These are phyloP conservation scores for Acanthamoeba triangularis DNA, from an alignment of 208 protist species.

Conservation along the genomic window DNA sequence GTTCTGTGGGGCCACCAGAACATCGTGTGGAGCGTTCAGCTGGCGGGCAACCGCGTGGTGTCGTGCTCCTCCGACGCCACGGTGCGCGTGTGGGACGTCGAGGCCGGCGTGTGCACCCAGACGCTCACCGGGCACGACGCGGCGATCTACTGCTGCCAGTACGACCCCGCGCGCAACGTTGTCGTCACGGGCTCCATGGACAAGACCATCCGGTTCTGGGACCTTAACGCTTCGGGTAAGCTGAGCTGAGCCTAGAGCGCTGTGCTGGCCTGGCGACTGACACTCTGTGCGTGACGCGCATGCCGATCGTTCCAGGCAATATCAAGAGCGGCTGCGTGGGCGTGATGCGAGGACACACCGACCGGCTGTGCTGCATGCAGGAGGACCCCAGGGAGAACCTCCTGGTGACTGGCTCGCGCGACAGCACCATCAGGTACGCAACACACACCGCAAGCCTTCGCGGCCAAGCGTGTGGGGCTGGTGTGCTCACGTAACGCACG, in stretches of 20 bases:
- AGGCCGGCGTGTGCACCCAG: conserved; percentile 93
- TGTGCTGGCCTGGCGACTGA: background rate
- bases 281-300: background rate
- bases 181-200: conserved; percentile 36
- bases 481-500: no score
- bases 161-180: conserved; percentile 1
- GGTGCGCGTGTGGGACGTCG: conserved; percentile 96
- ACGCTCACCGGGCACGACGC: conserved; percentile 95
- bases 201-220: conserved; percentile 17
- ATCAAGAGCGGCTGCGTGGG: background rate
- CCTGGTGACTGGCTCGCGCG: conserved; percentile 36
- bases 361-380: conserved; percentile 50
- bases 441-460: no score
- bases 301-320: background rate
- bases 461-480: no score
- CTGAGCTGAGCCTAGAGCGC: background rate
- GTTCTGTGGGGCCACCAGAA: conserved; percentile 97
- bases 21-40: conserved; percentile 96
- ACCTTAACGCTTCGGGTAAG: background rate
- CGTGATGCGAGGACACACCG: conserved; percentile 43
- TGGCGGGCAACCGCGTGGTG: conserved; percentile 95
- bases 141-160: conserved; percentile 38
- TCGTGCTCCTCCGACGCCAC: conserved; percentile 96
- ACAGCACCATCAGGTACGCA: conserved; percentile 42
- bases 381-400: conserved; percentile 21